phyloP scores from a whole-genome alignment of 306 rosid genomes.

The Trifolium dubium region DNA sequence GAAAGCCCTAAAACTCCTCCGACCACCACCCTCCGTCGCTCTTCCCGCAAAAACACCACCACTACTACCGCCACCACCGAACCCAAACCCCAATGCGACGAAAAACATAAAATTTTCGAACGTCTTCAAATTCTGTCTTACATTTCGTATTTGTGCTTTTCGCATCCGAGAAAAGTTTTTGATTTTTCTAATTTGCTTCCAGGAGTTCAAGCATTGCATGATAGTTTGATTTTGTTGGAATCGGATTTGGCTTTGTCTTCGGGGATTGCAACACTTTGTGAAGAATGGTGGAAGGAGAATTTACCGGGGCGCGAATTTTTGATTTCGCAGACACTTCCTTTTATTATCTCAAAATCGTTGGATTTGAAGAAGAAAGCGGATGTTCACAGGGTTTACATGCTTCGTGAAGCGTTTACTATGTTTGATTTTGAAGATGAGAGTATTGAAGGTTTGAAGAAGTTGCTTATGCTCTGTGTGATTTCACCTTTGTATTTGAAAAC shows the following conservation, averaged over 20 bases:
- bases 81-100: constrained; percentile 10
- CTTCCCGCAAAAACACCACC: constrained; percentile 55
- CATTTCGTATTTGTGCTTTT: constrained; percentile 57
- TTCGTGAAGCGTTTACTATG: constrained; percentile 74
- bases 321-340: constrained; percentile 82
- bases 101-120: constrained; percentile 42
- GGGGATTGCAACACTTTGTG: constrained; percentile 63
- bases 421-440: constrained; percentile 88
- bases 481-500: constrained; percentile 76
- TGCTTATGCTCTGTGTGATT: constrained; percentile 69
- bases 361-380: constrained; percentile 77
- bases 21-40: constrained; percentile 64
- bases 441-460: constrained; percentile 73
- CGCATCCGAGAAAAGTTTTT: constrained; percentile 66
- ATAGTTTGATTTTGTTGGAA: constrained; percentile 66
- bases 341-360: constrained; percentile 68
- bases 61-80: constrained; percentile 39
- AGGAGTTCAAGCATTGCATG: constrained; percentile 68
- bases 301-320: constrained; percentile 62
- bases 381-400: constrained; percentile 70
- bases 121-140: constrained; percentile 61
- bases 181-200: constrained; percentile 55
- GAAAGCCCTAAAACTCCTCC: constrained; percentile 65
- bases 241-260: constrained; percentile 58
- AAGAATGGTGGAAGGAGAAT: constrained; percentile 92